phyloP scores from a whole-genome alignment of 805 yeast species.

The Hanseniaspora taiwanica region DNA sequence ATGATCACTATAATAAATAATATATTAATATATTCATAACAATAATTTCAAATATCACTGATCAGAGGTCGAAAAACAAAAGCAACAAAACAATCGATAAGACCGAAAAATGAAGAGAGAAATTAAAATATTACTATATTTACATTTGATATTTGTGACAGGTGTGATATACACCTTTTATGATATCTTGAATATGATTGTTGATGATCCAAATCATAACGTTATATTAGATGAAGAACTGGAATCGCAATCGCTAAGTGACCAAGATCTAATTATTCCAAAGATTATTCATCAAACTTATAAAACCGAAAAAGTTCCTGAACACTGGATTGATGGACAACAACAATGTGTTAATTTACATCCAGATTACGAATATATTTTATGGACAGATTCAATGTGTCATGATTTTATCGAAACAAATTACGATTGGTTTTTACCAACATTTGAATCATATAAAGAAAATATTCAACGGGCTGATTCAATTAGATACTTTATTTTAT shows the following conservation, averaged over 20 bases:
- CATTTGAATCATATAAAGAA: constrained; percentile 65
- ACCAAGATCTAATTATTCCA: constrained; percentile 42
- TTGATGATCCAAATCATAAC: constrained; percentile 57
- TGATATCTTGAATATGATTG: constrained; percentile 60
- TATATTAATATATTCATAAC: too few species aligned
- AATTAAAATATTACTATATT: constrained; percentile 43
- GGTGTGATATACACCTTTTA: constrained; percentile 49
- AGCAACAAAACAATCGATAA: constrained; percentile 2
- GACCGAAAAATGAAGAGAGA: constrained; percentile 34
- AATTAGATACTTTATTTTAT: constrained; percentile 71
- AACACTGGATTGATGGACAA: constrained; percentile 68
- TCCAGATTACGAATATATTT: constrained; percentile 75
- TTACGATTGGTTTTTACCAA: constrained; percentile 74
- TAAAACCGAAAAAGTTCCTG: constrained; percentile 67
- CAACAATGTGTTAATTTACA: constrained; percentile 63
- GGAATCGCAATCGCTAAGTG: constrained; percentile 30
- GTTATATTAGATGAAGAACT: constrained; percentile 51
- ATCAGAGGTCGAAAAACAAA: neutral
- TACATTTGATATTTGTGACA: constrained; percentile 41
- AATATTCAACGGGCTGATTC: constrained; percentile 88
- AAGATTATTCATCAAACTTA: constrained; percentile 90
- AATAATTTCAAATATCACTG: neutral
- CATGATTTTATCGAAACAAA: constrained; percentile 64
- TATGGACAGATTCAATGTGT: constrained; percentile 85
- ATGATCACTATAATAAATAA: too few species aligned